These are phyloP conservation scores for Trypanosoma theileri DNA, from an alignment of 208 protist species.

Conservation along the genomic window DNA sequence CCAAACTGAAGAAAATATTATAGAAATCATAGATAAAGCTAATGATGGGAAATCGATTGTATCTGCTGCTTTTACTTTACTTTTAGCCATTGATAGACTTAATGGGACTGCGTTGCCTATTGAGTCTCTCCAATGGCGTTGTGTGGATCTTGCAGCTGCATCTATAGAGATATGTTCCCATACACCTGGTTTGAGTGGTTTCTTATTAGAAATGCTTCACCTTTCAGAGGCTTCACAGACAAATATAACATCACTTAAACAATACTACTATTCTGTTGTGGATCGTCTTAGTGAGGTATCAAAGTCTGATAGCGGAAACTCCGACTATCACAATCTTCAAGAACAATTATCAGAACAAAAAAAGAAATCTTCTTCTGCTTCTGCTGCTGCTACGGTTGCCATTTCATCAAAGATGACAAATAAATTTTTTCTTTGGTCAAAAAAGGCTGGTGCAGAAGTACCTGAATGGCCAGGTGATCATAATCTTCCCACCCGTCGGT, in stretches of 20 bases:
- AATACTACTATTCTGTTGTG: slow-evolving; percentile 40
- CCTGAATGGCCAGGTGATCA: slow-evolving; percentile 29
- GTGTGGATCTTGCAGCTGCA: slow-evolving; percentile 30
- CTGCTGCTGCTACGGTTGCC: not conserved
- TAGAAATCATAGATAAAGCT: slow-evolving; percentile 1
- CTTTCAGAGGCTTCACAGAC: slow-evolving; percentile 38
- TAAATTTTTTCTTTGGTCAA: slow-evolving; percentile 17
- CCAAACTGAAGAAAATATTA: slow-evolving; percentile 20
- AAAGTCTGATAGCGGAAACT: not conserved
- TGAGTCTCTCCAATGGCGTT: slow-evolving; percentile 50
- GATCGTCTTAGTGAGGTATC: slow-evolving; percentile 28
- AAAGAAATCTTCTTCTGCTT: not conserved
- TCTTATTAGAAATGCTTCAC: slow-evolving; percentile 50
- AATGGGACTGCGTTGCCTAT: slow-evolving; percentile 41
- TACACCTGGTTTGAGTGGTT: slow-evolving; percentile 27
- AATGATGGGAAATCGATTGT: slow-evolving; percentile 16
- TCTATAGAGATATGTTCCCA: slow-evolving; percentile 13
- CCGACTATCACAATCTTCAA: not conserved
- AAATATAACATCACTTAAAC: slow-evolving; percentile 38
- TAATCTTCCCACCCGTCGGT: slow-evolving; percentile 31
- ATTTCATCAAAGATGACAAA: not conserved
- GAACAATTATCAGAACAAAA: not conserved
- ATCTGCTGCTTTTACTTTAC: slow-evolving; percentile 17
- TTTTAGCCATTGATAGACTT: slow-evolving; percentile 36
- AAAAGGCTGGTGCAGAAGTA: slow-evolving; percentile 17